Conservation (phyloP, 768 basidiomycete species). For the Leccinum ochraceum region DNA sequence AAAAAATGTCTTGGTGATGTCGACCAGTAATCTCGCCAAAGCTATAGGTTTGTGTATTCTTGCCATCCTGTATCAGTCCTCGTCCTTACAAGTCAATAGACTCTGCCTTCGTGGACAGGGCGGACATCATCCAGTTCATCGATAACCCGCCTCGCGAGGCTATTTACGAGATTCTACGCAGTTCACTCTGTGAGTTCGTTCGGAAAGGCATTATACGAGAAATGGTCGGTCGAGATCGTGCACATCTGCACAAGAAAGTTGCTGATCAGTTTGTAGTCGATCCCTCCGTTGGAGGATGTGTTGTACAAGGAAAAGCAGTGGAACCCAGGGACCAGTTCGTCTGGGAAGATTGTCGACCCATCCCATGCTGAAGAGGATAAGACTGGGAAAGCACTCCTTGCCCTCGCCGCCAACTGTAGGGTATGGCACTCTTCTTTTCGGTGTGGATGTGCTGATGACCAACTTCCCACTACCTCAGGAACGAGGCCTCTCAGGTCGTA, state of each 20-base stretch:
- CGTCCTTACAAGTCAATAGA: slow-evolving; percentile 48
- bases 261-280: too few relatives aligned
- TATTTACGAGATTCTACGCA: slow-evolving; percentile 88
- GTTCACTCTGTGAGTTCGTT: slow-evolving; percentile 41
- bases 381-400: slow-evolving; percentile 58
- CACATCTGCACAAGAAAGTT: too few relatives aligned
- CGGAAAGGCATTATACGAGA: too few relatives aligned
- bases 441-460: neutral
- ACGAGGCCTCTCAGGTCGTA: slow-evolving; percentile 90
- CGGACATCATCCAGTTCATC: slow-evolving; percentile 94
- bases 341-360: slow-evolving; percentile 23
- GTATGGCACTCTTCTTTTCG: slow-evolving; percentile 46
- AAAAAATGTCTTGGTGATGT: slow-evolving; percentile 94
- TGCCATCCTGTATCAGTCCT: neutral
- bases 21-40: slow-evolving; percentile 92
- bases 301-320: too few relatives aligned
- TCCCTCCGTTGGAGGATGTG: too few relatives aligned
- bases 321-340: neutral
- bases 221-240: too few relatives aligned
- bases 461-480: slow-evolving; percentile 37
- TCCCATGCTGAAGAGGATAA: slow-evolving; percentile 51
- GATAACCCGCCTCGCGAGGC: slow-evolving; percentile 91
- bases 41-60: slow-evolving; percentile 74
- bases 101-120: slow-evolving; percentile 93
- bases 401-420: slow-evolving; percentile 75